Evolutionary conservation across 2,329 filamentous ascomycete genomes (phyloP).

Genomic region (Calonectria crousiana): DNA sequence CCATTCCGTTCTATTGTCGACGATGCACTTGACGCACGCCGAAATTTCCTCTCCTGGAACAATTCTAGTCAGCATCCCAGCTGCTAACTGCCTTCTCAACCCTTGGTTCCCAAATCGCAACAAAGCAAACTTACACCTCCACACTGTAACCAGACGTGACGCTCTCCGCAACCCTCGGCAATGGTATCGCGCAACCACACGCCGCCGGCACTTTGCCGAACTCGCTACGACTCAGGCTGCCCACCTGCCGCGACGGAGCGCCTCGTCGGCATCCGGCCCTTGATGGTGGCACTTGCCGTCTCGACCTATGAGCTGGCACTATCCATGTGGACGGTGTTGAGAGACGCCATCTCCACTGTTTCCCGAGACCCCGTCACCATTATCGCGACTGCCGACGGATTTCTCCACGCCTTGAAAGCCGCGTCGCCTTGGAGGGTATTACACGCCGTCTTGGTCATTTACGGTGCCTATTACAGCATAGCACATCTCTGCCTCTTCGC

Average conservation of each 20-base stretch:
- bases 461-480: not conserved
- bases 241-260: not conserved
- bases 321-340: not conserved
- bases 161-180: not conserved
- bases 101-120: not conserved
- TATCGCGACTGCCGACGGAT: not conserved
- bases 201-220: not conserved
- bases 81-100: not conserved
- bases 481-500: not conserved
- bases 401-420: not conserved
- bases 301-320: not conserved
- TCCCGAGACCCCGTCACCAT: conserved; percentile 8
- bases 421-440: not conserved
- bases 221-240: conserved; percentile 4
- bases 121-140: conserved; percentile 3
- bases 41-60: not conserved
- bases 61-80: not conserved
- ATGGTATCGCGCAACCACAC: not conserved
- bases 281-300: not conserved
- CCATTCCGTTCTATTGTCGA: not conserved
- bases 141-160: not conserved
- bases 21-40: not conserved
- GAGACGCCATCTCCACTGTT: conserved; percentile 8
- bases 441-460: not conserved
- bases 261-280: not conserved